phyloP scores from a whole-genome alignment of 2,329 filamentous ascomycete species.

The Shiraia sp. region DNA sequence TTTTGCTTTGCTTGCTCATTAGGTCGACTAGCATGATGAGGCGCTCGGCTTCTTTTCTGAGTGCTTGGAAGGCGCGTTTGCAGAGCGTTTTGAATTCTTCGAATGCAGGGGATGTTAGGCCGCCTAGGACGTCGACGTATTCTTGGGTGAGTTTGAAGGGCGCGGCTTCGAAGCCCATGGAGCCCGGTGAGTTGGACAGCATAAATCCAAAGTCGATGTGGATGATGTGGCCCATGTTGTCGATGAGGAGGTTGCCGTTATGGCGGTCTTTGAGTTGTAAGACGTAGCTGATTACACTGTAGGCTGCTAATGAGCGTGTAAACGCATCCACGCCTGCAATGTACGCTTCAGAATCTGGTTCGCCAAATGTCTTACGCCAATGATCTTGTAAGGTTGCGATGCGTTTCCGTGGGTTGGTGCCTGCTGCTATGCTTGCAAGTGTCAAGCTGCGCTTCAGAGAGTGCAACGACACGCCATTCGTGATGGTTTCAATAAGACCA shows the following conservation, averaged over 20 bases:
- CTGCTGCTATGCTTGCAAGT: slow-evolving; percentile 71
- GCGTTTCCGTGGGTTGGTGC: slow-evolving; percentile 71
- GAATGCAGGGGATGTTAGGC: slow-evolving; percentile 69
- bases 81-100: slow-evolving; percentile 77
- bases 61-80: slow-evolving; percentile 82
- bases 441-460: slow-evolving; percentile 82
- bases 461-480: slow-evolving; percentile 84
- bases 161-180: slow-evolving; percentile 82
- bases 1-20: slow-evolving; percentile 81
- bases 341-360: slow-evolving; percentile 69
- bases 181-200: slow-evolving; percentile 83
- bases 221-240: slow-evolving; percentile 83
- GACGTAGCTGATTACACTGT: slow-evolving; percentile 83
- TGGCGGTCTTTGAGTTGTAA: slow-evolving; percentile 84
- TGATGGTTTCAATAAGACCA: slow-evolving; percentile 84
- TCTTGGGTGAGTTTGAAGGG: slow-evolving; percentile 87
- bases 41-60: slow-evolving; percentile 77
- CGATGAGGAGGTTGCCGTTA: slow-evolving; percentile 84
- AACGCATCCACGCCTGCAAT: slow-evolving; percentile 76
- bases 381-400: slow-evolving; percentile 83
- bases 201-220: slow-evolving; percentile 92
- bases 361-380: slow-evolving; percentile 77
- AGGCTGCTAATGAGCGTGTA: slow-evolving; percentile 78
- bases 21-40: slow-evolving; percentile 81
- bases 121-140: slow-evolving; percentile 82